These are phyloP conservation scores for Chlorociboria aeruginascens DNA, from an alignment of 495 filamentous ascomycete species.

Conservation along the genomic window DNA sequence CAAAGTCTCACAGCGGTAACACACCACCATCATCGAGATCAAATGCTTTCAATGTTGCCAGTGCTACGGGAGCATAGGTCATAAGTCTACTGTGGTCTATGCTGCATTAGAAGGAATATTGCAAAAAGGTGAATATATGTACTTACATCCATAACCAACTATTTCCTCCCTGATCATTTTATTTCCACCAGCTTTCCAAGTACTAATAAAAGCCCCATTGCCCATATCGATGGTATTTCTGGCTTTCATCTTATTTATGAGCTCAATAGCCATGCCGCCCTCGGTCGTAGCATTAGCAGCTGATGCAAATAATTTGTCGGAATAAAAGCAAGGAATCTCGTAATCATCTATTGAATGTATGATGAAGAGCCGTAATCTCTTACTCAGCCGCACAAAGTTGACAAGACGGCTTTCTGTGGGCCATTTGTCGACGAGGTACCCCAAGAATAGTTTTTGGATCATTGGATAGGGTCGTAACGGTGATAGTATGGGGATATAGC, in stretches of 20 bases:
- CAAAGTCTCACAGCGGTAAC: constrained; percentile 1
- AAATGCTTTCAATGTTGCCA: constrained; percentile 57
- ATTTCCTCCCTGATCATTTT: constrained; percentile 39
- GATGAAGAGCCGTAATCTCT: constrained; percentile 51
- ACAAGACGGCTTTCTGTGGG: constrained; percentile 31
- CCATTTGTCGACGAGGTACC: constrained; percentile 41
- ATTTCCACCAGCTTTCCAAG: constrained; percentile 24
- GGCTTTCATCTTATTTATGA: constrained; percentile 28
- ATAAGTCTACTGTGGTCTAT: constrained; percentile 48
- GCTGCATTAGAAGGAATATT: constrained; percentile 7
- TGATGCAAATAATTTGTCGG: constrained; percentile 40
- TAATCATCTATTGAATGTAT: constrained; percentile 65
- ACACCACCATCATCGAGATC: constrained; percentile 17
- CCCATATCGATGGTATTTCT: constrained; percentile 25
- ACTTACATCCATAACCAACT: constrained; percentile 44
- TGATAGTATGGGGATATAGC: constrained; percentile 64
- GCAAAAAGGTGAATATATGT: background rate
- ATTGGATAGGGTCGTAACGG: constrained; percentile 45
- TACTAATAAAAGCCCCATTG: constrained; percentile 28
- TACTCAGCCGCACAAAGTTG: constrained; percentile 31
- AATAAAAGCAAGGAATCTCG: constrained; percentile 60
- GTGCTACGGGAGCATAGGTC: constrained; percentile 38
- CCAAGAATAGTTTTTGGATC: constrained; percentile 26
- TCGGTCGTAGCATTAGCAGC: constrained; percentile 42
- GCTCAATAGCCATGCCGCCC: constrained; percentile 19